Conservation (phyloP, 2,329 filamentous ascomycete species). For the Fusarium heterosporum region DNA sequence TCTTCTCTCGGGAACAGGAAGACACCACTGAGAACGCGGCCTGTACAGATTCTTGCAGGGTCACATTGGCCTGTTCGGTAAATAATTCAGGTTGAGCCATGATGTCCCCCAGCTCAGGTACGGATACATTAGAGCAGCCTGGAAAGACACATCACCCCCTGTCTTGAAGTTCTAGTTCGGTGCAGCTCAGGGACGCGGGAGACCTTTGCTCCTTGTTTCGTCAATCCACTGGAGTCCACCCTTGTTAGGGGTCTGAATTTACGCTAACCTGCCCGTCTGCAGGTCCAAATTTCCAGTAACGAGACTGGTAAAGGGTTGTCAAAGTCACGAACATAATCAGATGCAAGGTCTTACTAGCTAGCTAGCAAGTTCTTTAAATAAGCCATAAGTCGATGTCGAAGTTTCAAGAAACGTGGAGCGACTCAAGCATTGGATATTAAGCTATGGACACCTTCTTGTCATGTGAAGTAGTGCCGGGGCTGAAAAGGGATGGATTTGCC, state of each 20-base stretch:
- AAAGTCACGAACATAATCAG: conserved; percentile 5
- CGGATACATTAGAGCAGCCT: conserved; percentile 24
- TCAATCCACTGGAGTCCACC: conserved; percentile 29
- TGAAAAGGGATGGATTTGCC: conserved; percentile 6
- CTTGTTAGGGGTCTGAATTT: conserved; percentile 44
- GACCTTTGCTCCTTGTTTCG: conserved; percentile 39
- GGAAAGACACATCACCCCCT: conserved; percentile 23
- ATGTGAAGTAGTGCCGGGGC: conserved; percentile 1
- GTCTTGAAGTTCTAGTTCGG: conserved; percentile 24
- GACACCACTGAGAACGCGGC: neutral
- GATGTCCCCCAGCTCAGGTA: neutral
- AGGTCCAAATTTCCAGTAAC: conserved; percentile 48
- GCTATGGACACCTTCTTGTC: neutral
- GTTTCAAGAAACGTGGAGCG: neutral
- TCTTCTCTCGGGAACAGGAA: neutral
- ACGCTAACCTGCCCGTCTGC: conserved; percentile 39
- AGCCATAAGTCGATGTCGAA: neutral
- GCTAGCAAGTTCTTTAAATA: neutral
- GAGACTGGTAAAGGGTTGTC: conserved; percentile 20
- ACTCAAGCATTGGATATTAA: neutral
- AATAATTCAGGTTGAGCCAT: neutral
- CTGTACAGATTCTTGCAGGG: neutral
- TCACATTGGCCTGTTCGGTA: conserved; percentile 5
- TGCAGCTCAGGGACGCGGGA: conserved; percentile 28
- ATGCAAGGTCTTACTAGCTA: conserved; percentile 4